Evolutionary conservation across 1,284 basidiomycete species (phyloP).

Genomic region (Cutaneotrichosporon cyanovorans): DNA sequence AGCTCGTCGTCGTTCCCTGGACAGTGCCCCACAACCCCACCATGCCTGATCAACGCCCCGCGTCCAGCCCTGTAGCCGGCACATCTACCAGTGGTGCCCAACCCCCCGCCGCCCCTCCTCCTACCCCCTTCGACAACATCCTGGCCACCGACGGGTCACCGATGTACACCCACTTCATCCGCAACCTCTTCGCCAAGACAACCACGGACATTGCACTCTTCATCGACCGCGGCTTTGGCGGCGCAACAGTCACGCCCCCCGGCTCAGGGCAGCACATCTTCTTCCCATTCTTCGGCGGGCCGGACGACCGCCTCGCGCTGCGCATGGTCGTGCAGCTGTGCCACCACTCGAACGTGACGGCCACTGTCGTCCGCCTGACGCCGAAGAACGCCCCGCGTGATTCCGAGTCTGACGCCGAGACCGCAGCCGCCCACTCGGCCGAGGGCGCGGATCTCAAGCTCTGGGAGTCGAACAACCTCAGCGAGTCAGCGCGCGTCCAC

Average conservation of each 20-base stretch:
- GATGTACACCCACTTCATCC: slow-evolving; percentile 69
- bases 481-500: slow-evolving; percentile 32
- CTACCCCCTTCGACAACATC: slow-evolving; percentile 36
- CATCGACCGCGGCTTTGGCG: slow-evolving; percentile 59
- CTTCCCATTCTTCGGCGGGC: slow-evolving; percentile 84
- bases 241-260: slow-evolving; percentile 23
- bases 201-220: slow-evolving; percentile 67
- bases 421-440: neutral
- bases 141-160: slow-evolving; percentile 42
- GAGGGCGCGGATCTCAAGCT: slow-evolving; percentile 15
- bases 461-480: no score
- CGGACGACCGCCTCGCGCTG: slow-evolving; percentile 80
- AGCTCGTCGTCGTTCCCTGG: slow-evolving; percentile 82
- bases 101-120: neutral
- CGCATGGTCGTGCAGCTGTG: slow-evolving; percentile 72
- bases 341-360: slow-evolving; percentile 54
- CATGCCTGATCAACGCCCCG: slow-evolving; percentile 3
- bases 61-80: slow-evolving; percentile 44
- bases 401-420: slow-evolving; percentile 48
- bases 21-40: slow-evolving; percentile 35
- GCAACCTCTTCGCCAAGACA: slow-evolving; percentile 63
- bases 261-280: slow-evolving; percentile 59
- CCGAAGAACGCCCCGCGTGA: slow-evolving; percentile 9
- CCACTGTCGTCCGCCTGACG: slow-evolving; percentile 60
- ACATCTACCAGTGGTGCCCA: slow-evolving; percentile 19